These are phyloP conservation scores for Arabidopsis hybrid DNA, from an alignment of 441 rosid genomes.

Conservation along the genomic window DNA sequence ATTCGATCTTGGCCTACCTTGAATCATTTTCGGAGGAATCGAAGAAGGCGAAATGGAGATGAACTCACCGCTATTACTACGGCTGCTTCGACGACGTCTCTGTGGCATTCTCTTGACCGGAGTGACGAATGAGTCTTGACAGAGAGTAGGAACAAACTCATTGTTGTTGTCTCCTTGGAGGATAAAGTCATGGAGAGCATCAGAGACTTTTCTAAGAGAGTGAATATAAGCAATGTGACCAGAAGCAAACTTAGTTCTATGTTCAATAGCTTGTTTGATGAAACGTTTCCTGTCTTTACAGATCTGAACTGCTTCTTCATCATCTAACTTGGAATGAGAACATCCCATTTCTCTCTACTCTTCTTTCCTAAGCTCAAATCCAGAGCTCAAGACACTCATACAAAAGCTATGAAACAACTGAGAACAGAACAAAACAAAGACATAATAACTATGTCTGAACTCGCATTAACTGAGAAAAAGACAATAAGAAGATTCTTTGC, in stretches of 20 bases:
- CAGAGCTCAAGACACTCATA: slow-evolving; percentile 45
- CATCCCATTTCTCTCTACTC: slow-evolving; percentile 76
- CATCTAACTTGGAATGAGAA: slow-evolving; percentile 83
- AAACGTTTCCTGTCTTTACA: slow-evolving; percentile 89
- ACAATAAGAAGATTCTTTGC: slow-evolving; percentile 33
- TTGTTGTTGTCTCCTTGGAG: slow-evolving; percentile 64
- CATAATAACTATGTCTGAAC: not conserved
- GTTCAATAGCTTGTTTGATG: slow-evolving; percentile 90
- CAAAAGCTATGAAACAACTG: slow-evolving; percentile 38
- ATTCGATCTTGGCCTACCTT: slow-evolving; percentile 54
- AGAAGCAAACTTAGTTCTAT: slow-evolving; percentile 81
- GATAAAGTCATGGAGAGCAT: slow-evolving; percentile 78
- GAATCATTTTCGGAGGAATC: slow-evolving; percentile 49
- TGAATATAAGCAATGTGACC: slow-evolving; percentile 84
- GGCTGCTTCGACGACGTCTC: not conserved
- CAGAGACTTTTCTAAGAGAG: slow-evolving; percentile 85
- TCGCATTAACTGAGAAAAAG: too few relatives aligned
- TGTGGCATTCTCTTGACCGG: slow-evolving; percentile 66
- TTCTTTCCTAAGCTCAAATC: slow-evolving; percentile 44
- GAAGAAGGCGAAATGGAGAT: slow-evolving; percentile 59
- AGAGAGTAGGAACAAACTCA: slow-evolving; percentile 43
- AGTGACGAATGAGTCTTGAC: slow-evolving; percentile 60
- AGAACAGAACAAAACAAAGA: slow-evolving; percentile 19
- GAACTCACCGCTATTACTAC: slow-evolving; percentile 45
- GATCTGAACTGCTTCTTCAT: slow-evolving; percentile 92